These are phyloP conservation scores for Lepiota brunneoincarnata DNA, from an alignment of 768 basidiomycete species.

Conservation along the genomic window DNA sequence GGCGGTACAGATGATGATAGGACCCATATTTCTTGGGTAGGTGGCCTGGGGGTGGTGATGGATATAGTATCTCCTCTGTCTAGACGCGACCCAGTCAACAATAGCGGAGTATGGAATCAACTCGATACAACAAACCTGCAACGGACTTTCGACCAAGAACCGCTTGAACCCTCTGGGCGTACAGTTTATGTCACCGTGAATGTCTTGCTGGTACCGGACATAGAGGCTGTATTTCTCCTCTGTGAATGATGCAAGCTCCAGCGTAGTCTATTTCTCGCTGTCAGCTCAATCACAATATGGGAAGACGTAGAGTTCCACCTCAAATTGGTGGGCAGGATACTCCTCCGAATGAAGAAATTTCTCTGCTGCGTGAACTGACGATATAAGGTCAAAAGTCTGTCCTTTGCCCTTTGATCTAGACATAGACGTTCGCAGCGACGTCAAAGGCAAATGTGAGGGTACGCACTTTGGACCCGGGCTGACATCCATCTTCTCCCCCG, in stretches of 20 bases:
- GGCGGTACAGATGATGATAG: constrained; percentile 84
- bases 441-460: background rate
- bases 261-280: constrained; percentile 46
- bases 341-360: constrained; percentile 25
- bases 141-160: constrained; percentile 80
- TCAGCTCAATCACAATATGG: background rate
- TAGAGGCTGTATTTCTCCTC: constrained; percentile 81
- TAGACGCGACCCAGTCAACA: constrained; percentile 21
- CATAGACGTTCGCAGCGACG: too few relatives aligned
- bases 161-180: constrained; percentile 52
- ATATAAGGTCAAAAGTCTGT: constrained; percentile 37
- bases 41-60: constrained; percentile 41
- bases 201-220: constrained; percentile 69
- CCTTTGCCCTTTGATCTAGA: constrained; percentile 20
- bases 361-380: constrained; percentile 60
- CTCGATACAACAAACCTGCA: constrained; percentile 47
- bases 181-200: constrained; percentile 69
- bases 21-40: constrained; percentile 85
- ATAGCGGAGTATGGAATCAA: background rate
- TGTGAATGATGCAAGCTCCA: constrained; percentile 77
- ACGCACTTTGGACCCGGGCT: constrained; percentile 18
- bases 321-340: constrained; percentile 50
- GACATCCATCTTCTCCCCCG: constrained; percentile 25
- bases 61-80: constrained; percentile 62
- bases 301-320: constrained; percentile 36